These are phyloP conservation scores for Phialophora macrospora DNA, from an alignment of 2,329 filamentous ascomycete genomes.

Conservation along the genomic window DNA sequence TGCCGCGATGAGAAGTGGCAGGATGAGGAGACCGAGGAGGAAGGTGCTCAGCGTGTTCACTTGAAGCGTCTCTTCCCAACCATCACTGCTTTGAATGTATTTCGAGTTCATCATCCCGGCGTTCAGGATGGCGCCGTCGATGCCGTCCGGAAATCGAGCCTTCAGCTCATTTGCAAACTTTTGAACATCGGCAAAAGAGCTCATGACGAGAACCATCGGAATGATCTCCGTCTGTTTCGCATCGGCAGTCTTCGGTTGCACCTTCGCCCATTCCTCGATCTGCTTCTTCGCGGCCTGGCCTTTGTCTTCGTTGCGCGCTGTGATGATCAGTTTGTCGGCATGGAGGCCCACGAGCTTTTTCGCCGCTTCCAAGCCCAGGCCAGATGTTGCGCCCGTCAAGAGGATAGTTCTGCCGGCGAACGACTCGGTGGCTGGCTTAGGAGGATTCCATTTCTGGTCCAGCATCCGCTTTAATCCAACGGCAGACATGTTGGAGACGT, in stretches of 20 bases:
- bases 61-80: slow-evolving; percentile 60
- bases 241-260: slow-evolving; percentile 32
- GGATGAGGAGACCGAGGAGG: slow-evolving; percentile 59
- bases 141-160: slow-evolving; percentile 42
- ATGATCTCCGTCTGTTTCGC: slow-evolving; percentile 46
- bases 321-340: slow-evolving; percentile 53
- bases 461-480: slow-evolving; percentile 21
- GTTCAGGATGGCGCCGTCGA: slow-evolving; percentile 55
- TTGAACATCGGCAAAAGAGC: slow-evolving; percentile 52
- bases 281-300: slow-evolving; percentile 50
- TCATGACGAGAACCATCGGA: slow-evolving; percentile 55
- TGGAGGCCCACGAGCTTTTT: slow-evolving; percentile 53
- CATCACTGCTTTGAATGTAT: slow-evolving; percentile 48
- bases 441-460: slow-evolving; percentile 29
- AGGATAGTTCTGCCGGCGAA: slow-evolving; percentile 55
- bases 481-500: slow-evolving; percentile 7
- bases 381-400: slow-evolving; percentile 58
- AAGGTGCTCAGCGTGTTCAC: slow-evolving; percentile 64
- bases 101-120: slow-evolving; percentile 51
- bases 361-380: slow-evolving; percentile 57
- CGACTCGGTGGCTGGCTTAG: slow-evolving; percentile 44
- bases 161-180: slow-evolving; percentile 46
- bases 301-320: slow-evolving; percentile 51
- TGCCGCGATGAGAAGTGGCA: slow-evolving; percentile 52
- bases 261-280: slow-evolving; percentile 42